Base-by-base conservation (phyloP, 192 early-diverging fungal genomes). In the Linnemannia schmuckeri region DNA sequence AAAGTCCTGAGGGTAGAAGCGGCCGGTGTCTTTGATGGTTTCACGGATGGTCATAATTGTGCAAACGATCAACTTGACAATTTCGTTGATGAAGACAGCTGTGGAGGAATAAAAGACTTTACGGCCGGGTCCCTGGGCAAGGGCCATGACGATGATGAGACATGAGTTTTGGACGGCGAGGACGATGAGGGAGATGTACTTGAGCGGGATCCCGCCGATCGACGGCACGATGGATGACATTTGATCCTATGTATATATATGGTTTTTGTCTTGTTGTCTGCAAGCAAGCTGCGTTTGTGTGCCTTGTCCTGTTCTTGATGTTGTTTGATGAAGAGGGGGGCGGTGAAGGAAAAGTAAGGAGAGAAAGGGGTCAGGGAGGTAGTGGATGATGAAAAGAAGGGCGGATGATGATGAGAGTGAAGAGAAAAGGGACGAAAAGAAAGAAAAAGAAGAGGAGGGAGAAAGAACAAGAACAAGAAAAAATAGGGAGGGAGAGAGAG, bases 161-260 rank as follows among this genome's bases (percentile, higher is more conserved):
- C 92, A 89, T 74, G 95, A 95, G 89, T 98, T 97, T 81, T 99
- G 98, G 54, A 99, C 93, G 3, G 96, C 94, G 17, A 99, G 93
- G 17, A 95, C 94, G 27, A 97, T 74, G 6, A 99, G 93, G 22
- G 95, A 96, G 54, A 97, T 85, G 88, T 96, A 97, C 84, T 97
- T 97, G 38, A 97, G 89, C 40, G 96, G 96, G n/a, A 97, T 82
- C 49, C 87, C 87, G 27, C 87, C 81, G 27, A 90, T 54, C 27
- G 85, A 76, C 66, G 80, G 84, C 75, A 86, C 71, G 70, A 61
- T 49, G 41, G 81, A 38, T 8, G 84, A 77, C 88, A 89, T 89
- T 47, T 74, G 55, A 42, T 38, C 41, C 41, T 72, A 24, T 38
- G 35, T 41, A 18, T 38, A 4, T 57, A 35, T n/a, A 4, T 75